Evolutionary conservation across 257 asterid species (phyloP).

Genomic region (Solanum sitiens): DNA sequence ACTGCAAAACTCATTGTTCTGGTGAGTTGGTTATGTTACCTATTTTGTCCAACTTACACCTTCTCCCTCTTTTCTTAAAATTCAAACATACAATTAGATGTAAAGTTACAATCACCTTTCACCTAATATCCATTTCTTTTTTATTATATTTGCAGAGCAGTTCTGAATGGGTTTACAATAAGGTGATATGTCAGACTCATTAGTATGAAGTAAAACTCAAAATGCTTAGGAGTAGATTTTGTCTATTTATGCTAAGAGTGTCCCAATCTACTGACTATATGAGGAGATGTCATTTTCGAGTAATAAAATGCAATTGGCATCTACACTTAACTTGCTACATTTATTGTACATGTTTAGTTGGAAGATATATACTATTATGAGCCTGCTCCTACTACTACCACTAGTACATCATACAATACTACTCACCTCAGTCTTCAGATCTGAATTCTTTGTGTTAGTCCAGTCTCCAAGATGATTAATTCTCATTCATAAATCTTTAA

Average conservation of each 20-base stretch:
- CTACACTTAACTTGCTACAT: not conserved
- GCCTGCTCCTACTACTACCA: not conserved
- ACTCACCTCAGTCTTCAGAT: not conserved
- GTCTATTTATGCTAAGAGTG: not conserved
- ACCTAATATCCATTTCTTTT: conserved; percentile 18
- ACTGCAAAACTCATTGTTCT: not conserved
- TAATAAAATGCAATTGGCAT: not conserved
- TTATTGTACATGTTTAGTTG: not conserved
- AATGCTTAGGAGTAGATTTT: not conserved
- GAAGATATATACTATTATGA: not conserved
- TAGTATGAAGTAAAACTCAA: not conserved
- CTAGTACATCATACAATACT: not conserved
- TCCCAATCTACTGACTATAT: not conserved
- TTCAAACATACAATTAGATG: conserved; percentile 3
- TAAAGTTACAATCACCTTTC: conserved; percentile 48
- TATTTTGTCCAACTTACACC: not conserved
- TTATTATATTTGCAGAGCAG: not conserved
- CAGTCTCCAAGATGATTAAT: not conserved
- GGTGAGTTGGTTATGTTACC: conserved; percentile 9
- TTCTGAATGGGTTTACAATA: not conserved
- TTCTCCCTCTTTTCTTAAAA: conserved; percentile 26
- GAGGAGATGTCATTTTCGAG: not conserved
- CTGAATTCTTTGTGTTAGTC: not conserved
- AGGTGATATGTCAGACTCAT: not conserved
- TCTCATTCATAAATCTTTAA: not conserved